These are phyloP conservation scores for Claviceps sp. DNA, from an alignment of 2,329 filamentous ascomycete species.

Conservation along the genomic window DNA sequence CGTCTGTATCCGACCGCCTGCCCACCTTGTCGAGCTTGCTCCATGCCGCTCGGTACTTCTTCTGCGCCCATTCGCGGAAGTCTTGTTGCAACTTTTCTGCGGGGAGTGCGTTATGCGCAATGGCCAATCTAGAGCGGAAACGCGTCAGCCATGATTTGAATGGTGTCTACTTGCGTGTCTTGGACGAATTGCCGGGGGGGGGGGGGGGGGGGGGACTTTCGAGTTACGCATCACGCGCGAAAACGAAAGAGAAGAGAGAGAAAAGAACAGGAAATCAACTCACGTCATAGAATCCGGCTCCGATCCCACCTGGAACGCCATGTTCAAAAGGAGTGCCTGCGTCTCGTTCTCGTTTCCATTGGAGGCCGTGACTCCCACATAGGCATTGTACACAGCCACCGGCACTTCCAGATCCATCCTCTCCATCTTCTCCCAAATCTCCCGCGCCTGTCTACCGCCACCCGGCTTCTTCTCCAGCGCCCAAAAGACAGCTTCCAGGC, in stretches of 20 bases:
- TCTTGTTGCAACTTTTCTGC: constrained; percentile 50
- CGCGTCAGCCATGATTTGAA: background rate
- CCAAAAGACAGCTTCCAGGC: constrained; percentile 68
- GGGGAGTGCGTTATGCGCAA: constrained; percentile 61
- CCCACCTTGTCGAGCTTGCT: constrained; percentile 44
- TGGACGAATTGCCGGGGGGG: no score
- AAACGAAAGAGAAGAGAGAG: background rate
- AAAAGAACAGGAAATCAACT: constrained; percentile 23
- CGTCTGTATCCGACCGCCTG: constrained; percentile 28
- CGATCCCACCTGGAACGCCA: constrained; percentile 52
- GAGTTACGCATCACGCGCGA: no score
- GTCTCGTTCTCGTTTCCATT: constrained; percentile 59
- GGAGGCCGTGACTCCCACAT: constrained; percentile 61
- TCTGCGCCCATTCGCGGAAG: constrained; percentile 62
- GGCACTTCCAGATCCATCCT: constrained; percentile 70
- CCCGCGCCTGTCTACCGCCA: constrained; percentile 45
- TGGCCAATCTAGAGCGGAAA: constrained; percentile 44
- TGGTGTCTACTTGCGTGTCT: no score
- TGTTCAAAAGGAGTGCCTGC: constrained; percentile 50
- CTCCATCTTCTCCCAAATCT: constrained; percentile 58
- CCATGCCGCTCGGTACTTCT: constrained; percentile 58
- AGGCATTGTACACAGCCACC: constrained; percentile 58
- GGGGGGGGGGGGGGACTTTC: no score
- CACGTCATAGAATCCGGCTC: constrained; percentile 58
- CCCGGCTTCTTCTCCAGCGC: constrained; percentile 53